A percentile compares a stretch with the other conserved stretches of the same genome.
phyloP scores from a whole-genome alignment of 2,329 filamentous ascomycete species.

The Xylogone sp. region DNA sequence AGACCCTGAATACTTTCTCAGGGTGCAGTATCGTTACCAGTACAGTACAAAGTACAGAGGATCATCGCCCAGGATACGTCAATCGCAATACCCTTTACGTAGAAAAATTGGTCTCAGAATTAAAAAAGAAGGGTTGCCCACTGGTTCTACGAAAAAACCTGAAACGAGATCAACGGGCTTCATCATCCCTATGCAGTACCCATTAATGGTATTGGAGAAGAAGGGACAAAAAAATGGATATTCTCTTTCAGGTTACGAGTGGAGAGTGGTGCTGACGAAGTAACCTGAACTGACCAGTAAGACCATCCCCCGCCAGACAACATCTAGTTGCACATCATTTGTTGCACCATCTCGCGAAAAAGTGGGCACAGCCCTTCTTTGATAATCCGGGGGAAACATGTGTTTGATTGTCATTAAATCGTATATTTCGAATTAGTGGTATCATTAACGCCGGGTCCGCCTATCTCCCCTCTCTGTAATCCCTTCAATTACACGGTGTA shows the following conservation, averaged over 20 bases:
- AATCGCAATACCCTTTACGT: neutral
- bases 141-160: neutral
- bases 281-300: neutral
- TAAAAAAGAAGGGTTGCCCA: too few species aligned
- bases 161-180: neutral
- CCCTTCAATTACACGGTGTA: neutral
- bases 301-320: neutral
- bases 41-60: neutral
- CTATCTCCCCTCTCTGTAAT: neutral
- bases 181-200: too few species aligned
- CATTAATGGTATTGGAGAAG: too few species aligned
- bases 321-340: neutral
- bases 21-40: too few species aligned
- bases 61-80: neutral
- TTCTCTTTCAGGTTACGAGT: neutral
- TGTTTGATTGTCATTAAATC: neutral
- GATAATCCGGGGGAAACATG: too few species aligned
- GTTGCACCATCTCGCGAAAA: too few species aligned
- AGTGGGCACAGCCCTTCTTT: too few species aligned
- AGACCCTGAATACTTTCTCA: too few species aligned
- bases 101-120: neutral
- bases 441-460: neutral
- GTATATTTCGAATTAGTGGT: neutral
- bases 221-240: too few species aligned
- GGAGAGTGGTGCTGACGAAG: neutral